Conservation (phyloP, 139 green algal species). For the Tetraselmis striata region DNA sequence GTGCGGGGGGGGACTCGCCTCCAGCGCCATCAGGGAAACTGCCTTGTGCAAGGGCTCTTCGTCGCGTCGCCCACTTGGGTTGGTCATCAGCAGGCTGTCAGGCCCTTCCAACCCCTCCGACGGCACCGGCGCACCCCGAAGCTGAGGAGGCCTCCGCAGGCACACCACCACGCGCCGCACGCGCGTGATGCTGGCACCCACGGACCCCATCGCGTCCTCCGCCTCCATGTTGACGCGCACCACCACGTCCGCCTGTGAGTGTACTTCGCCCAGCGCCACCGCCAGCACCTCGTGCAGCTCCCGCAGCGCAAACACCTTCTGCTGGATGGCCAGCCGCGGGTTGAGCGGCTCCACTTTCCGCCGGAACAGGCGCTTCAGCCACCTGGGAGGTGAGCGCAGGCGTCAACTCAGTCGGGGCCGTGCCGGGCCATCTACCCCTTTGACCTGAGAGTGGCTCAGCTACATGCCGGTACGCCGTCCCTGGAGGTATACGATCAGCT, state of each 20-base stretch:
- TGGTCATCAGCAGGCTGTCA: background rate
- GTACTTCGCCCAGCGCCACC: background rate
- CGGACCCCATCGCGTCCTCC: background rate
- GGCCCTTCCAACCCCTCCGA: background rate
- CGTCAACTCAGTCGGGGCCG: too few relatives aligned
- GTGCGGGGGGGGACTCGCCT: too few relatives aligned
- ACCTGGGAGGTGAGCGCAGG: too few relatives aligned
- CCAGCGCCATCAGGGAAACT: too few relatives aligned
- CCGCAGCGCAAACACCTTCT: constrained; percentile 2
- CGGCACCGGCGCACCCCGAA: background rate
- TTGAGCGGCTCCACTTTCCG: background rate
- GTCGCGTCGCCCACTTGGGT: too few relatives aligned
- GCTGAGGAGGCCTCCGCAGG: background rate
- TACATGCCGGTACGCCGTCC: too few relatives aligned
- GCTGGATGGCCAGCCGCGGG: background rate
- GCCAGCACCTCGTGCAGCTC: background rate
- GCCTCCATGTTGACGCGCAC: background rate
- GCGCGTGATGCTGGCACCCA: background rate
- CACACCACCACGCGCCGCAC: background rate
- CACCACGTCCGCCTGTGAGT: background rate
- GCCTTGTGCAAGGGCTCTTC: too few relatives aligned
- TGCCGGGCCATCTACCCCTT: too few relatives aligned
- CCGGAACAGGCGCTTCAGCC: background rate
- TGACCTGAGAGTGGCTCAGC: too few relatives aligned
- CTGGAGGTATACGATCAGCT: too few relatives aligned